Percentiles rank a stretch among this genome's conserved stretches.
phyloP scores from a whole-genome alignment of 164 flowering plant species.

The Hamamelis virginiana region DNA sequence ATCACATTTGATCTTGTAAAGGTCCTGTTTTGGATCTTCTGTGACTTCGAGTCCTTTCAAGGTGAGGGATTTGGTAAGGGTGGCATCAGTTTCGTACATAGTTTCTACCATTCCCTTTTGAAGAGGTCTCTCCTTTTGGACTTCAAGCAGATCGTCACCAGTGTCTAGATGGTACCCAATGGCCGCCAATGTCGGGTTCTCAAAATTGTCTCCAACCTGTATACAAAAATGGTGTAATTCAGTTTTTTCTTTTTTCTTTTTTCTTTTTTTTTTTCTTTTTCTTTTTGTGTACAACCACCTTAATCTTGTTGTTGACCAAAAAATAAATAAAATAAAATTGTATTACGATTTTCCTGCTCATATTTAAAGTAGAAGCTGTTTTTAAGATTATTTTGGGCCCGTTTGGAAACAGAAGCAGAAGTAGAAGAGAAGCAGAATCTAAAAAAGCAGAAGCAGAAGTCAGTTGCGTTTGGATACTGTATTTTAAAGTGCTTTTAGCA shows the following conservation, averaged over 20 bases:
- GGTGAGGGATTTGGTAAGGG: slow-evolving; percentile 35
- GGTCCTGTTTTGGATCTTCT: slow-evolving; percentile 21
- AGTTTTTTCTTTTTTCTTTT: background rate
- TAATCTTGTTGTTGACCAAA: too few species aligned
- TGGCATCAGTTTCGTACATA: slow-evolving; percentile 32
- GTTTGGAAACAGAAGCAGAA: too few species aligned
- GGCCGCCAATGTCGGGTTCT: slow-evolving; percentile 55
- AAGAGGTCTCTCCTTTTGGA: slow-evolving; percentile 37
- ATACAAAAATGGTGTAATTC: background rate
- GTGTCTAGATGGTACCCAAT: slow-evolving; percentile 38
- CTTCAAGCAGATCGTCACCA: slow-evolving; percentile 13
- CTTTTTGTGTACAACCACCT: too few species aligned
- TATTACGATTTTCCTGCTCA: too few species aligned
- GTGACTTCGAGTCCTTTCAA: slow-evolving; percentile 46
- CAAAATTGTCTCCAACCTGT: slow-evolving; percentile 47
- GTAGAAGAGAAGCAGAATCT: too few species aligned
- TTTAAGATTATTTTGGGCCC: too few species aligned
- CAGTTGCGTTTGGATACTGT: too few species aligned
- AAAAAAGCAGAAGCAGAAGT: too few species aligned
- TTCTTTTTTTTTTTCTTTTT: background rate
- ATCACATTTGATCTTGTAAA: slow-evolving; percentile 53
- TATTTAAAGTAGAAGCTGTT: too few species aligned
- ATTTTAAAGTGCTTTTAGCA: too few species aligned
- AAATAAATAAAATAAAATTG: background rate
- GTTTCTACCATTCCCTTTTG: slow-evolving; percentile 55